Base-by-base conservation (phyloP, 2,329 filamentous ascomycete species). In the Cytospora piceicola region DNA sequence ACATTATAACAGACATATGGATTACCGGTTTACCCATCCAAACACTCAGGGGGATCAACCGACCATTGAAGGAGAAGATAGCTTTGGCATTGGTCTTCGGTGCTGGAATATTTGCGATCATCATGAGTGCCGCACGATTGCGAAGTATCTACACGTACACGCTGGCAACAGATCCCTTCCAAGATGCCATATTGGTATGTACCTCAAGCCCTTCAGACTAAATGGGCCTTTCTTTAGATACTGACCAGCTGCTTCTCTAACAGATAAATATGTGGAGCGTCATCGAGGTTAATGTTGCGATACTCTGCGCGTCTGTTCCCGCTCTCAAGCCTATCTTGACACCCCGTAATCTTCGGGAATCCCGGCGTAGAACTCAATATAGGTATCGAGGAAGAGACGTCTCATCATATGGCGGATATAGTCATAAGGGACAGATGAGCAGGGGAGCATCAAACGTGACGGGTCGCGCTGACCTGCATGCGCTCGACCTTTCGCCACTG, bases 271-370 rank as follows among this genome's bases (percentile, higher is more conserved):
- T 82, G 15, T 82, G 82, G 79, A 79, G 77, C 27, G 77, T 79
- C 64, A 77, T 85, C 58, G 82, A 85, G 68, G 75, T 83, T 66
- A 83, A 82, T 63, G 73, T 79, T 7, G 82, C 78, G n/a, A 80
- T 85, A 46, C 72, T 80, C 34, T 85, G 82, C 68, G 80, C 82
- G 24, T 81, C 78, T 9, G 75, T 82, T 0, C 81, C 83, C 0
- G 81, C 82, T 0, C 74, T 85, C 7, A 84, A 84, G 64, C 82
- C 82, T 0, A 70, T 83, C 4, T 80, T 81, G 66, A 77, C 58
- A 9, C 55, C 46, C 14, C 49, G 34, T 2, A 30, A 36, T 3
- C 24, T 65, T 27, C 53, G 51, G 7, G 58, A 61, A 11, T 39
- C 46, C 17, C 51, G 52, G 15, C 55, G 39, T 15, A 24, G 24